Percentiles rank a stretch among this genome's conserved stretches.
Conservation (phyloP, 1,139 yeast species). For the Casaregolazyma suthepensis region DNA sequence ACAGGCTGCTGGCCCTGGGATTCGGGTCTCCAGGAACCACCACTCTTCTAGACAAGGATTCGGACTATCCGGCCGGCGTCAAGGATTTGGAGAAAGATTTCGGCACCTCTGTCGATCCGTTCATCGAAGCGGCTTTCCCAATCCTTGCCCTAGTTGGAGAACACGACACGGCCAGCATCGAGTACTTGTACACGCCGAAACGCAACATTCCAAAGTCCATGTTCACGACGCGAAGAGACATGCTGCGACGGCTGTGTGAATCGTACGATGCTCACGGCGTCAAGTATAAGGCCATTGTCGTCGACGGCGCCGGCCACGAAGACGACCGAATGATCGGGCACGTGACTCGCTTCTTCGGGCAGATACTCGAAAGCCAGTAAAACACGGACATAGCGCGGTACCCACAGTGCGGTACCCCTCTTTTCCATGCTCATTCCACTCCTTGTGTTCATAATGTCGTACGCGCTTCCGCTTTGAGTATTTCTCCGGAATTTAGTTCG, state of each 20-base stretch:
- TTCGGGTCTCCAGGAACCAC: slow-evolving; percentile 12
- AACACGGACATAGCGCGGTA: not conserved
- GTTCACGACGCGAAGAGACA: slow-evolving; percentile 6
- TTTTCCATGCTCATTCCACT: not conserved
- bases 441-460: not conserved
- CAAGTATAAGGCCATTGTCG: slow-evolving; percentile 1
- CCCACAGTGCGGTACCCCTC: not conserved
- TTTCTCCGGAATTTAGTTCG: not conserved
- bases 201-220: slow-evolving; percentile 8
- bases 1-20: slow-evolving; percentile 8
- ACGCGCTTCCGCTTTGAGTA: not conserved
- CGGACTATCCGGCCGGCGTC: slow-evolving; percentile 7
- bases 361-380: not conserved
- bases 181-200: slow-evolving; percentile 4
- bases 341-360: slow-evolving; percentile 8
- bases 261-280: slow-evolving; percentile 5
- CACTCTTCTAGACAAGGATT: slow-evolving; percentile 1
- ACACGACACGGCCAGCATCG: slow-evolving; percentile 4
- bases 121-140: not conserved
- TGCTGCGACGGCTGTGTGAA: slow-evolving; percentile 4
- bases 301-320: slow-evolving; percentile 7
- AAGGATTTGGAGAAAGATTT: slow-evolving; percentile 1
- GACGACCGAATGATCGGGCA: slow-evolving; percentile 10
- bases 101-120: not conserved
- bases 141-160: slow-evolving; percentile 11